phyloP scores from a whole-genome alignment of 2,329 filamentous ascomycete genomes.

The Venturia asperata region DNA sequence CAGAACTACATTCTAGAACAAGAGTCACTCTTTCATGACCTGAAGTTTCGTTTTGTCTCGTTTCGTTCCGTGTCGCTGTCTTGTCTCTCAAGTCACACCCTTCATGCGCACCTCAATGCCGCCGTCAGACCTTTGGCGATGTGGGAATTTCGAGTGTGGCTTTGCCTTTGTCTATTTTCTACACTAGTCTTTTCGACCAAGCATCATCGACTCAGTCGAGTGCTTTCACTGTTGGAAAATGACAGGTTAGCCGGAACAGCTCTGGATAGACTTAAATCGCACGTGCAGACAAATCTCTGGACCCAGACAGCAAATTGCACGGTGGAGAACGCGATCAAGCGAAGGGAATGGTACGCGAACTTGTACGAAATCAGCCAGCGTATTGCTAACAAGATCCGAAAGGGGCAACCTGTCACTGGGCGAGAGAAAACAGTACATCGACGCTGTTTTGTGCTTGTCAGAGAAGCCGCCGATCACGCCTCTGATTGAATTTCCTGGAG shows the following conservation, averaged over 20 bases:
- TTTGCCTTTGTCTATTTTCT: neutral
- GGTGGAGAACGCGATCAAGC: constrained; percentile 1
- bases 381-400: neutral
- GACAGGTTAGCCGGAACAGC: constrained; percentile 4
- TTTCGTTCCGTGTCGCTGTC: neutral
- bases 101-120: neutral
- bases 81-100: neutral
- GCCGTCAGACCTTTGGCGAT: neutral
- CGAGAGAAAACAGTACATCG: constrained; percentile 18
- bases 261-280: neutral
- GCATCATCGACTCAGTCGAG: neutral
- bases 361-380: neutral
- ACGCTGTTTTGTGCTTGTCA: constrained; percentile 17
- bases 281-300: neutral
- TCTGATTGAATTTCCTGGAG: constrained; percentile 13
- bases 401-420: constrained; percentile 6
- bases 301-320: constrained; percentile 1
- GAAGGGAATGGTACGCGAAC: constrained; percentile 9
- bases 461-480: constrained; percentile 11
- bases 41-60: neutral
- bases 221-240: neutral
- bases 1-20: neutral
- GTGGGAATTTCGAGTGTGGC: neutral
- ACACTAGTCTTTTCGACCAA: neutral
- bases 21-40: neutral